phyloP scores from a whole-genome alignment of 371 early-diverging fungal genomes.

The Actinomortierella wolfii region DNA sequence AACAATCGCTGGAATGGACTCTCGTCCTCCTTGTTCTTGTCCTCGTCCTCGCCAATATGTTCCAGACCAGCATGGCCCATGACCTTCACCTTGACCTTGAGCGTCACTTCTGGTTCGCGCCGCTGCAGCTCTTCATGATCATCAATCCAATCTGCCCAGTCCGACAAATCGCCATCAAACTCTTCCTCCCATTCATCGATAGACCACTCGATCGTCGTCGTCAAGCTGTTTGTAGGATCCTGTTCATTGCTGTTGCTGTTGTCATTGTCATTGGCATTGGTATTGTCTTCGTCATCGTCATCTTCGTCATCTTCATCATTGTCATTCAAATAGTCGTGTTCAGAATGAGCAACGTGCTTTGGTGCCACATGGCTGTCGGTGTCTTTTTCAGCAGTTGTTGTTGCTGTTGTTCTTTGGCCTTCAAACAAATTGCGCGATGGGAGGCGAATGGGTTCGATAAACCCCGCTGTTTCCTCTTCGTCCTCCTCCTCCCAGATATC shows the following conservation, averaged over 20 bases:
- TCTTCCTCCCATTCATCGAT: conserved; percentile 48
- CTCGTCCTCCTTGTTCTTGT: conserved; percentile 26
- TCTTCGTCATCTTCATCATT: no score
- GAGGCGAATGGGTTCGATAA: no score
- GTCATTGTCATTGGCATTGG: not conserved
- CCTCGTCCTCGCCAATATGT: conserved; percentile 13
- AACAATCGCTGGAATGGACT: conserved; percentile 29
- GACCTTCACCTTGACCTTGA: conserved; percentile 3
- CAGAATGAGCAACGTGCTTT: not conserved
- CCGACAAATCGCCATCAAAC: conserved; percentile 37
- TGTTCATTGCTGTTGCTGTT: not conserved
- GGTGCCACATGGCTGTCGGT: not conserved
- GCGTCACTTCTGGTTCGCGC: not conserved
- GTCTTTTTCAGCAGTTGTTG: not conserved
- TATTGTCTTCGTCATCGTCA: no score
- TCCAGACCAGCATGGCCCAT: conserved; percentile 24
- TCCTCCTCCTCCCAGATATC: no score
- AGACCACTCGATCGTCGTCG: conserved; percentile 12
- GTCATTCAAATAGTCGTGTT: no score
- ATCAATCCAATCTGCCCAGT: conserved; percentile 35
- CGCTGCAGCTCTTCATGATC: conserved; percentile 12
- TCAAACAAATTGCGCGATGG: no score
- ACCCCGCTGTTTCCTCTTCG: no score
- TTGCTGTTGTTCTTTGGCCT: not conserved
- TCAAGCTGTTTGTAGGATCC: not conserved